phyloP scores from a whole-genome alignment of 1,284 basidiomycete genomes.

The Moniliophthora roreri region DNA sequence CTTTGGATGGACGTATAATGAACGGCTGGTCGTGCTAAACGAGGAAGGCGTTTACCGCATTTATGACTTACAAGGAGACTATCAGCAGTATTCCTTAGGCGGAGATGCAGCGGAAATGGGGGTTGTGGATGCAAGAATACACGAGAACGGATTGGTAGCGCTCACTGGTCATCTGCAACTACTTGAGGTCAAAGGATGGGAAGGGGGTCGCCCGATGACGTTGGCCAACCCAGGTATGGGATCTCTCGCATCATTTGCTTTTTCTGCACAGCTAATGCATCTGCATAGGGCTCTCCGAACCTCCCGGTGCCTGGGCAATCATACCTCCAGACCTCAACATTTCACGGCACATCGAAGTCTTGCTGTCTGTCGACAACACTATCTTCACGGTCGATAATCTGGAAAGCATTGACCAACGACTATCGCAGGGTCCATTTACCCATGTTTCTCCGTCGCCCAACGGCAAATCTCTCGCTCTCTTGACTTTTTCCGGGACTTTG shows the following conservation, averaged over 20 bases:
- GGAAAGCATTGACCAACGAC: constrained; percentile 85
- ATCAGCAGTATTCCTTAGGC: constrained; percentile 84
- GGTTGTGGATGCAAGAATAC: constrained; percentile 82
- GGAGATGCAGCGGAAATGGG: constrained; percentile 84
- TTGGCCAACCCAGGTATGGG: constrained; percentile 72
- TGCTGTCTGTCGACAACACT: constrained; percentile 77
- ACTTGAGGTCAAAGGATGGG: constrained; percentile 86
- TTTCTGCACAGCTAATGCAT: not conserved
- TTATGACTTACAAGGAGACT: constrained; percentile 87
- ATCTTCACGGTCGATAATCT: constrained; percentile 84
- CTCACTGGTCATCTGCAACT: constrained; percentile 77
- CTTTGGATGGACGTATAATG: constrained; percentile 83
- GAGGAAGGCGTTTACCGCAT: constrained; percentile 92
- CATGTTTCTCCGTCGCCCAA: constrained; percentile 90
- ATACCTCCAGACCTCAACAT: constrained; percentile 86
- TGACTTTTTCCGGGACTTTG: constrained; percentile 72
- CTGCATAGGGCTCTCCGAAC: constrained; percentile 63
- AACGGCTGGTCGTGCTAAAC: constrained; percentile 83
- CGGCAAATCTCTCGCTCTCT: constrained; percentile 87
- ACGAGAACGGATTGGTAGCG: constrained; percentile 86
- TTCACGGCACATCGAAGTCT: constrained; percentile 84
- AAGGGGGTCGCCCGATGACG: constrained; percentile 66
- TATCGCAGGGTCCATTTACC: constrained; percentile 86
- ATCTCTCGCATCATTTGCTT: not conserved
- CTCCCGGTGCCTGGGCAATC: constrained; percentile 81